Evolutionary conservation across 495 filamentous ascomycete species (phyloP).

Genomic region (Penicillium alfredii): DNA sequence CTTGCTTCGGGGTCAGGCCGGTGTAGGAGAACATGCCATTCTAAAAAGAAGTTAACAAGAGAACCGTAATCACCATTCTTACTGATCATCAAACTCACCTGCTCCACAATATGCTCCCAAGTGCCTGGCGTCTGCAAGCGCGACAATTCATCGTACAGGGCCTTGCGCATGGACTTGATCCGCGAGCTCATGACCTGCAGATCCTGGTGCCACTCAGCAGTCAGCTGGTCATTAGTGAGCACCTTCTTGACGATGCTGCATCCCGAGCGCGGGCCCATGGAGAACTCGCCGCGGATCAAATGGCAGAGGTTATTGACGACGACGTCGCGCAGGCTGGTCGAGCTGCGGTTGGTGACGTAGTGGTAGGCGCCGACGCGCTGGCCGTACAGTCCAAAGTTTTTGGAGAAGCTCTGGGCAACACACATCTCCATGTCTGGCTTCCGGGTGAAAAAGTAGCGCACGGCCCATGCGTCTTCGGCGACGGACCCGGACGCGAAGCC

Average conservation of each 20-base stretch:
- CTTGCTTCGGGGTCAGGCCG: slow-evolving; percentile 40
- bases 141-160: slow-evolving; percentile 39
- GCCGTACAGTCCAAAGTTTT: slow-evolving; percentile 53
- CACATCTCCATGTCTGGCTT: slow-evolving; percentile 47
- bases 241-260: slow-evolving; percentile 47
- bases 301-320: slow-evolving; percentile 41
- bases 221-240: slow-evolving; percentile 33
- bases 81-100: slow-evolving; percentile 22
- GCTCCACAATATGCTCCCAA: slow-evolving; percentile 46
- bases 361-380: slow-evolving; percentile 48
- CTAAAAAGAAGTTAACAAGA: slow-evolving; percentile 20
- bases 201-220: slow-evolving; percentile 44
- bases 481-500: slow-evolving; percentile 51
- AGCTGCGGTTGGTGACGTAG: slow-evolving; percentile 32
- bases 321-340: slow-evolving; percentile 29
- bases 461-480: slow-evolving; percentile 49
- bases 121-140: slow-evolving; percentile 41
- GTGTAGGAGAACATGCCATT: slow-evolving; percentile 52
- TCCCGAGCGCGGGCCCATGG: slow-evolving; percentile 44
- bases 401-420: slow-evolving; percentile 49
- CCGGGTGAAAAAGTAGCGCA: slow-evolving; percentile 47
- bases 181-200: slow-evolving; percentile 47
- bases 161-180: slow-evolving; percentile 44
- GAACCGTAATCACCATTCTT: not conserved
- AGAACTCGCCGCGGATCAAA: slow-evolving; percentile 44